Percentiles rank a stretch among this genome's conserved stretches.
These are phyloP conservation scores for Colletotrichum tropicale DNA, from an alignment of 2,329 filamentous ascomycete genomes.

Conservation along the genomic window DNA sequence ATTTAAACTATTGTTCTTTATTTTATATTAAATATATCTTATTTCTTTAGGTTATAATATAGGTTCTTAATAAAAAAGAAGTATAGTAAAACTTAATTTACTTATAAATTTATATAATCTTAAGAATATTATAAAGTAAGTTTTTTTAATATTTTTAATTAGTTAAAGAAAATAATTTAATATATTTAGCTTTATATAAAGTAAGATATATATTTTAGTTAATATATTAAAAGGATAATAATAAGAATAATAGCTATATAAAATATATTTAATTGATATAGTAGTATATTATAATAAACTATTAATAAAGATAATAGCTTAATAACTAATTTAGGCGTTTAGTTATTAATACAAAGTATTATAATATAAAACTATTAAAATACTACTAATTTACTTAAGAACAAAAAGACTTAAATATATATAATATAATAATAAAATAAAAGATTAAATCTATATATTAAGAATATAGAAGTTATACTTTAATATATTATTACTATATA, in stretches of 20 bases:
- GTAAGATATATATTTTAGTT: no score
- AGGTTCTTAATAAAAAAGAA: neutral
- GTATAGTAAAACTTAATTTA: neutral
- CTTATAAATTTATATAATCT: neutral
- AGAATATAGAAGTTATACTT: no score
- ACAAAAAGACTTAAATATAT: no score
- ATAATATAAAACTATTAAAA: no score
- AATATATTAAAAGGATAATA: neutral
- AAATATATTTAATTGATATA: neutral
- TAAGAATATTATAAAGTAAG: no score
- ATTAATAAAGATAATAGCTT: neutral
- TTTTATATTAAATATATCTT: no score
- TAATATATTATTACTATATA: no score
- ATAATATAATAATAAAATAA: no score
- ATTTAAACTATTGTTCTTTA: no score
- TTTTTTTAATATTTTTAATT: neutral
- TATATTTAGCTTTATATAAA: neutral
- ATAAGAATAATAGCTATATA: neutral
- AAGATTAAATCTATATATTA: no score
- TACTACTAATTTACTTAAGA: no score
- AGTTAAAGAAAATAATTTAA: neutral
- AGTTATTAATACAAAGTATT: neutral
- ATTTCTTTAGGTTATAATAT: neutral
- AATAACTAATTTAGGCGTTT: neutral
- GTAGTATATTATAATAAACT: neutral